Evolutionary conservation across 805 yeast genomes (phyloP).

Genomic region (Priceomyces fermenticarens): DNA sequence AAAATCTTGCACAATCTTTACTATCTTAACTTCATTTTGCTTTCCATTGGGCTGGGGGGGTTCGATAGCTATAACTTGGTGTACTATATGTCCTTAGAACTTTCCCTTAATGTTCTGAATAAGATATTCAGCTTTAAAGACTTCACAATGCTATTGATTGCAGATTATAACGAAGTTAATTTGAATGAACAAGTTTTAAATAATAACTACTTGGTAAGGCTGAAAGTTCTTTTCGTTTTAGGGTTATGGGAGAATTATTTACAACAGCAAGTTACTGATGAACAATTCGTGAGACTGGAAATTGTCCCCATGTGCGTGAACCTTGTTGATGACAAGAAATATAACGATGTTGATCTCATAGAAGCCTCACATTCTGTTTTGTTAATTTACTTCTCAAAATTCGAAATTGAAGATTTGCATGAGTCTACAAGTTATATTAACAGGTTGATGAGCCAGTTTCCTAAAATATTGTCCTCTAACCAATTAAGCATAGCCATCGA

Average conservation of each 20-base stretch:
- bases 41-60: conserved; percentile 61
- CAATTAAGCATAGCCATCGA: conserved; percentile 60
- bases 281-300: conserved; percentile 17
- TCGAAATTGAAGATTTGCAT: conserved; percentile 13
- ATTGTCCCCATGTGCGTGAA: conserved; percentile 31
- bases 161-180: conserved; percentile 31
- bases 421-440: conserved; percentile 40
- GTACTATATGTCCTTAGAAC: conserved; percentile 47
- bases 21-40: conserved; percentile 45
- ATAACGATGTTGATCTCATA: conserved; percentile 29
- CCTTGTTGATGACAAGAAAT: conserved; percentile 24
- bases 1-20: conserved; percentile 40
- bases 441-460: conserved; percentile 54
- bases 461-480: conserved; percentile 46
- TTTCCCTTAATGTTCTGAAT: conserved; percentile 18
- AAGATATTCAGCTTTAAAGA: conserved; percentile 25
- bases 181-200: conserved; percentile 25
- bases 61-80: conserved; percentile 63
- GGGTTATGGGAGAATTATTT: conserved; percentile 47
- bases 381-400: conserved; percentile 32
- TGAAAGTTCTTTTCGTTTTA: conserved; percentile 44
- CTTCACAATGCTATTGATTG: conserved; percentile 31
- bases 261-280: conserved; percentile 20
- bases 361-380: conserved; percentile 67
- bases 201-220: conserved; percentile 22